A percentile compares a stretch with the other conserved stretches of the same genome.
These are phyloP conservation scores for Solanum raphanifolium DNA, from an alignment of 257 asterid species.

Conservation along the genomic window DNA sequence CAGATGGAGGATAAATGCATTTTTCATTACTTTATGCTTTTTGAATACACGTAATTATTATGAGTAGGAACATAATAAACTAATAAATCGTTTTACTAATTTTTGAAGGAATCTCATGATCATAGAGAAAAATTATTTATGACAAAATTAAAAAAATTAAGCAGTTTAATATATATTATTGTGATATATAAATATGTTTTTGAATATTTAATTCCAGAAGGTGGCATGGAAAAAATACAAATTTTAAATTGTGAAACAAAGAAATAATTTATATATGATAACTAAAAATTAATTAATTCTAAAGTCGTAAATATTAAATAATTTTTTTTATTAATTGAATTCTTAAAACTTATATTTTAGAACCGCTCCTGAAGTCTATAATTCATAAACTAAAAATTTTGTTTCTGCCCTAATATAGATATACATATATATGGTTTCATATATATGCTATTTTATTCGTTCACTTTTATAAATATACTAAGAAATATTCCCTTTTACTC, in stretches of 20 bases:
- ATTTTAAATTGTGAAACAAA: neutral
- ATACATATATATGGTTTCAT: neutral
- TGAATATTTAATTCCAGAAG: neutral
- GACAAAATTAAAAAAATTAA: neutral
- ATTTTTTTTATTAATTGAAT: accelerated
- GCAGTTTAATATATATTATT: neutral
- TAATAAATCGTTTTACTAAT: neutral
- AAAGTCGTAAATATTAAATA: neutral
- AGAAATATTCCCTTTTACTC: too few species aligned
- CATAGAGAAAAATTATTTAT: neutral
- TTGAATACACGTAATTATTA: neutral
- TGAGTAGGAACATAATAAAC: neutral
- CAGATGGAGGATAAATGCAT: neutral
- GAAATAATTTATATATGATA: neutral
- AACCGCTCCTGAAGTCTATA: neutral
- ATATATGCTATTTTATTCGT: too few species aligned
- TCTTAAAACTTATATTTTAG: neutral
- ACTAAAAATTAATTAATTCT: neutral
- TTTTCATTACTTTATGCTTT: neutral
- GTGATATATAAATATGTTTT: neutral
- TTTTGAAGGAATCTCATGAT: neutral
- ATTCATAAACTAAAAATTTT: neutral
- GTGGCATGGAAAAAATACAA: neutral
- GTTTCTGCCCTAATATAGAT: neutral
- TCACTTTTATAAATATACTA: too few species aligned